Base-by-base conservation (phyloP, 495 filamentous ascomycete species). In the Zalerion maritima region DNA sequence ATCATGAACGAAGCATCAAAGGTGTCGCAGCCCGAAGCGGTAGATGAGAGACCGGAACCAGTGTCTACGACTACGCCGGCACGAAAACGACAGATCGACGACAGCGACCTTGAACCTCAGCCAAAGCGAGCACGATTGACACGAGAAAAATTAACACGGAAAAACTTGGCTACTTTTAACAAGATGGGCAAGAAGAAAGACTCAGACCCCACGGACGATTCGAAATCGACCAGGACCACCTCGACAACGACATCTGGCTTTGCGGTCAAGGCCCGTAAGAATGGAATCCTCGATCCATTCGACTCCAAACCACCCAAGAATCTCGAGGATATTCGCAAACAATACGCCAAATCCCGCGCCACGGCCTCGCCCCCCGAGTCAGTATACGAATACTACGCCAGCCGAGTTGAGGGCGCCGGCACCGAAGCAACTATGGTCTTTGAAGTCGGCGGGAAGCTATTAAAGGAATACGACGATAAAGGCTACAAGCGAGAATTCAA, bases 341-440 rank as follows among this genome's bases (percentile, higher is more conserved):
- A 27, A 33, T 29, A 16, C 20, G 35, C 37, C 28, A 23, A 13
- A 18, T 35, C 45, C 13, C 46, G 48, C 5, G 29, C 1, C 20
- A 49, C 43, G 5, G 27, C 41, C 16, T 52, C 48, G 14, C 48
- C 48, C 2, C 14, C 48, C 15, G 37, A 41, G 24, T 47, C 40
- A 6, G 23, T 20, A 28, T 43, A 36, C 21, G 14, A 41, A 10
- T 3, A 18, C 20, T 49, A 49, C 29, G 29, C 31, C 28, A 3
- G 37, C 15, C 36, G 0, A 18, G 40, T 41, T 24, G 14, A 20
- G 17, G 14, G 5, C 21, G 41, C 41, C 28, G 13, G 3, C n/a
- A 47, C 46, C 34, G 43, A 52, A 40, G 31, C 38, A 15, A 47
- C 38, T 17, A 35, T 50, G 38, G 32, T 42, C 29, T 0, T 17